Evolutionary conservation across 257 asterid species (phyloP).

Genomic region (Nicotiana tabacum): DNA sequence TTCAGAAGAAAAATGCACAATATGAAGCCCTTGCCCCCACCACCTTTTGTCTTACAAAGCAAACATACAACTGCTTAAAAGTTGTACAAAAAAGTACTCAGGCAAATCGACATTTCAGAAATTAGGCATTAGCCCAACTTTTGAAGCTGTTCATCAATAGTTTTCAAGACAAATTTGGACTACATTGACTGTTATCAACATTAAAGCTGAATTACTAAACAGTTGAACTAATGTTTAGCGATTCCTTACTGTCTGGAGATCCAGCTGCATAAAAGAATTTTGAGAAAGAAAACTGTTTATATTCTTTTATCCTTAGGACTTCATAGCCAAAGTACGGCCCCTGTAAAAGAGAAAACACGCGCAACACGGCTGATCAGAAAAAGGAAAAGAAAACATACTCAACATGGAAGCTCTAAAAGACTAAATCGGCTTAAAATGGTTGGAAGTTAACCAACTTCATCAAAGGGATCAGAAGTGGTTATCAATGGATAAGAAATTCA

Average conservation of each 20-base stretch:
- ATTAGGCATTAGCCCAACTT: background rate
- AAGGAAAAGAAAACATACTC: background rate
- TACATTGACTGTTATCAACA: background rate
- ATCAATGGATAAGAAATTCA: background rate
- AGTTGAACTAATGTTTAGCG: background rate
- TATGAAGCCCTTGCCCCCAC: background rate
- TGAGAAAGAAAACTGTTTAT: background rate
- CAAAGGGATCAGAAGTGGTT: background rate
- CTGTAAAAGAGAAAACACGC: background rate
- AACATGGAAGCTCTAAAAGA: background rate
- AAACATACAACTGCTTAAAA: background rate
- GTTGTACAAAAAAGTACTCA: background rate
- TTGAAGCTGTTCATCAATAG: background rate
- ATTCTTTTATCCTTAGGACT: background rate
- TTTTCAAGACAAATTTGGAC: background rate
- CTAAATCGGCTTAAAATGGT: background rate
- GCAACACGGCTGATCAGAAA: background rate
- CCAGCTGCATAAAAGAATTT: background rate
- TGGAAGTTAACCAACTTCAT: background rate
- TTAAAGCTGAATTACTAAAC: background rate
- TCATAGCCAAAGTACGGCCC: background rate
- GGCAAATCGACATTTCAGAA: background rate
- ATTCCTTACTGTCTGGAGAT: background rate
- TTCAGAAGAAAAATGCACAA: conserved; percentile 1
- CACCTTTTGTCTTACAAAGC: background rate